Evolutionary conservation across 305 asterid genomes (phyloP), one percentile per base, ranked within the genome.

Genomic region (Striga hermonthica): DNA sequence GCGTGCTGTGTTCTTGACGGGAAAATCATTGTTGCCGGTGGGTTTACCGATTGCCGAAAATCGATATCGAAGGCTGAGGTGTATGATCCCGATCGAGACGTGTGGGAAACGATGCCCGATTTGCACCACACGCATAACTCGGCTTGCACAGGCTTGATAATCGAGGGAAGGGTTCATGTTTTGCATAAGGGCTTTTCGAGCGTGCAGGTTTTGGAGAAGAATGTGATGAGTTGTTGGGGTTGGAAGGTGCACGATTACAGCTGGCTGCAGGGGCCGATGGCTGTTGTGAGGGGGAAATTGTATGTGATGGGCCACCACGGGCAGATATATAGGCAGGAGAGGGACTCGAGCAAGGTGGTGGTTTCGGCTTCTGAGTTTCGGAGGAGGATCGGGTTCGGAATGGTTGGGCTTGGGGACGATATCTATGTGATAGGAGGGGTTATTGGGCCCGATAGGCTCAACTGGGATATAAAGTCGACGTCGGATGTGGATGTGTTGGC

Each of bases 231-330:
- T 56, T 84, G 83, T 69, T 86, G 70, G 61, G 96, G 95, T 36
- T 94, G 99, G 99, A 82, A 74, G 0, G 99, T 90, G 41, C 89
- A 82, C 15, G 95, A 90, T 74, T 85, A 77, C 57, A 80, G 90
- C 10, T 94, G 99, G 99, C 86, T 86, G 22, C 99, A 90, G 80
- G 97, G 99, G 4, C 96, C 97, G 5, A 84, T 86, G 95, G 83
- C 97, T 6, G 95, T 90, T 49, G 88, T 90, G 16, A 88, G 72
- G 66, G 96, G 91, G 62, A 78, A 84, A 84, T 89, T 94, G 9
- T 94, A 94, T 69, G 78, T 94, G 56, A 82, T 94, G 99, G 88
- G 90, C 57, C 89, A 90, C 59, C 89, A 90, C 53, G 89, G 95
- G 53, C 88, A 83, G 62, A 86, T 94, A 63, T 88, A 66, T 83